A percentile compares a stretch with the other conserved stretches of the same genome.
Evolutionary conservation across 768 basidiomycete genomes (phyloP).

Genomic region (Phylloporus rhodoxanthus): DNA sequence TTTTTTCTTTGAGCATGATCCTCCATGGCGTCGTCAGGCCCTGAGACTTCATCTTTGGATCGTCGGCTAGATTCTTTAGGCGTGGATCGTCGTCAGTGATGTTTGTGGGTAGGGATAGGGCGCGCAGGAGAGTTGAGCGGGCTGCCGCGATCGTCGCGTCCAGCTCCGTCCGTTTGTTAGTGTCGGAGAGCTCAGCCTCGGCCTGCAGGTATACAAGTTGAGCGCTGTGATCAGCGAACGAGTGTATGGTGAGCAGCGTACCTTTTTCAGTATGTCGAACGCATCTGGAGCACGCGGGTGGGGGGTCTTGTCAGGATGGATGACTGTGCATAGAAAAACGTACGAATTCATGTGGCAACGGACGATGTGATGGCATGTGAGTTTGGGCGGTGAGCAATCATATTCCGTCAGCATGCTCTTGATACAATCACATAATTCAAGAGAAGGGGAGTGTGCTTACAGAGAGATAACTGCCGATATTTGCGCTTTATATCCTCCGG

Average conservation of each 20-base stretch:
- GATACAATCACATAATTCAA: conserved; percentile 1
- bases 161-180: conserved; percentile 72
- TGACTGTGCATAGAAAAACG: conserved; percentile 58
- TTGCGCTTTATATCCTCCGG: conserved; percentile 85
- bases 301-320: conserved; percentile 96
- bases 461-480: conserved; percentile 78
- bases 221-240: background rate
- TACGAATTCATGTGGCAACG: conserved; percentile 26
- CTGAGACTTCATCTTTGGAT: conserved; percentile 28
- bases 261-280: conserved; percentile 92
- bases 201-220: conserved; percentile 44
- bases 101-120: conserved; percentile 53
- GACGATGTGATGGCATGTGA: background rate
- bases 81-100: conserved; percentile 54
- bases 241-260: conserved; percentile 22
- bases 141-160: conserved; percentile 77
- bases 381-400: conserved; percentile 1
- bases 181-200: conserved; percentile 75
- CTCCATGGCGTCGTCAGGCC: conserved; percentile 54
- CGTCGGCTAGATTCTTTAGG: conserved; percentile 41
- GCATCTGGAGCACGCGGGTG: conserved; percentile 87
- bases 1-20: conserved; percentile 58
- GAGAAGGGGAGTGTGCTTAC: conserved; percentile 41
- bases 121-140: conserved; percentile 59
- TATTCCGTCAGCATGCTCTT: conserved; percentile 22